Conservation (phyloP, 192 early-diverging fungal species). For the Mortierella alpina region DNA sequence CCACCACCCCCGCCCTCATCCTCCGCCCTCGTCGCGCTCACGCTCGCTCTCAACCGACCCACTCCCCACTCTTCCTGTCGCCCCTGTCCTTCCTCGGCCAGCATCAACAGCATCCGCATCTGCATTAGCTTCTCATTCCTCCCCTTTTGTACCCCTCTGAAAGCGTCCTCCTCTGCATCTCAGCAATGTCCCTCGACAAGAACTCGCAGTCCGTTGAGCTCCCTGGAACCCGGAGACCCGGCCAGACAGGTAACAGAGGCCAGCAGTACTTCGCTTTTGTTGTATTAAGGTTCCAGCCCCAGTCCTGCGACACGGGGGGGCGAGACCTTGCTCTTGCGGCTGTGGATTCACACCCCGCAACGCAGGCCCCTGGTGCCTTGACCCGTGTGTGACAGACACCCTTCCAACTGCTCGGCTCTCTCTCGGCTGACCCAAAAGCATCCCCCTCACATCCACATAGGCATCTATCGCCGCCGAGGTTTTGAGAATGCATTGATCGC, state of each 20-base stretch:
- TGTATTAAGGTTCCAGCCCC: no score
- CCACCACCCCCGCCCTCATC: not conserved
- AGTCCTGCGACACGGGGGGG: no score
- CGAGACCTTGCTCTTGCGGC: not conserved
- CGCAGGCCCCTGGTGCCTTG: not conserved
- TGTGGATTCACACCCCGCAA: not conserved
- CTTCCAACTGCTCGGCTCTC: not conserved
- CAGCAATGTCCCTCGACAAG: constrained; percentile 35
- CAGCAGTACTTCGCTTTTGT: not conserved
- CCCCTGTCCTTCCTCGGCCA: not conserved
- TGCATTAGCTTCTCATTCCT: not conserved
- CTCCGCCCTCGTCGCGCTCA: not conserved
- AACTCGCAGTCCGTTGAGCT: constrained; percentile 59
- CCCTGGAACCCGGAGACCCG: constrained; percentile 58
- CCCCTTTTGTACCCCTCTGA: not conserved
- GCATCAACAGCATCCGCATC: not conserved
- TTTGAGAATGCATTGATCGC: constrained; percentile 15
- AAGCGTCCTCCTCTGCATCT: not conserved
- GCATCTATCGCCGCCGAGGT: constrained; percentile 47
- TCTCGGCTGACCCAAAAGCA: not conserved
- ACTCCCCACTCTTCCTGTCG: constrained; percentile 1
- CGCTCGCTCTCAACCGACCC: not conserved
- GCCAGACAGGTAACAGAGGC: constrained; percentile 59
- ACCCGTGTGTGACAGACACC: not conserved
- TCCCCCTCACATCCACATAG: not conserved